Percentiles rank a stretch among this genome's conserved stretches.
Conservation (phyloP, 352 stramenopile species). For the Blastocystis sp. region DNA sequence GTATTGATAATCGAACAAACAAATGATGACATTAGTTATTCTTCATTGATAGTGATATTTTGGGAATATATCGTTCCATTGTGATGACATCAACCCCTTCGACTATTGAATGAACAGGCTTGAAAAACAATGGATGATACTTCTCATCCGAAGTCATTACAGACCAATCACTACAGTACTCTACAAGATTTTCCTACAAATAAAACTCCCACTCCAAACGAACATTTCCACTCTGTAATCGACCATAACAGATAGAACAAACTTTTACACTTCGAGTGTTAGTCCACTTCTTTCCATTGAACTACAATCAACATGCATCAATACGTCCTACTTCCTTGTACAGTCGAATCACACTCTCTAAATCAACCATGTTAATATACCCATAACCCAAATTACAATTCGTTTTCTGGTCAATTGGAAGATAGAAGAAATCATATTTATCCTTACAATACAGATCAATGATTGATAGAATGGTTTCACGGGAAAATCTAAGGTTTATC, state of each 20-base stretch:
- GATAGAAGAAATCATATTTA: slow-evolving; percentile 96
- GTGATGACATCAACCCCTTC: slow-evolving; percentile 45
- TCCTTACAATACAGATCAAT: slow-evolving; percentile 84
- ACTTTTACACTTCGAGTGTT: slow-evolving; percentile 99
- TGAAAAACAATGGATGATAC: slow-evolving; percentile 59
- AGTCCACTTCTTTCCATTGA: slow-evolving; percentile 74
- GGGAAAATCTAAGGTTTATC: slow-evolving; percentile 67
- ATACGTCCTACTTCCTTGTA: not conserved
- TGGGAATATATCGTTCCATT: slow-evolving; percentile 40
- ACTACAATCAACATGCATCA: not conserved
- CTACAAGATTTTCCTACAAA: slow-evolving; percentile 28
- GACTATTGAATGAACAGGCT: not conserved
- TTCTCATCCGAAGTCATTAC: slow-evolving; percentile 60
- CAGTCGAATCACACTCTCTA: not conserved
- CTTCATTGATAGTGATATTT: slow-evolving; percentile 16
- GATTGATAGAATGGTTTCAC: slow-evolving; percentile 93
- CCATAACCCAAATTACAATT: slow-evolving; percentile 99
- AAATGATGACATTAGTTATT: not conserved
- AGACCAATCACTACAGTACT: slow-evolving; percentile 62
- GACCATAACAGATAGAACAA: slow-evolving; percentile 92
- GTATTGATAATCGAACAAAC: not conserved
- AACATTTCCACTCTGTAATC: slow-evolving; percentile 73
- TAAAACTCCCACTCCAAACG: not conserved
- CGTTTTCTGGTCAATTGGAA: slow-evolving; percentile 99
- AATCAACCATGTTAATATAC: slow-evolving; percentile 97